phyloP scores from a whole-genome alignment of 2,329 filamentous ascomycete species.

The Plenodomus biglobosus region DNA sequence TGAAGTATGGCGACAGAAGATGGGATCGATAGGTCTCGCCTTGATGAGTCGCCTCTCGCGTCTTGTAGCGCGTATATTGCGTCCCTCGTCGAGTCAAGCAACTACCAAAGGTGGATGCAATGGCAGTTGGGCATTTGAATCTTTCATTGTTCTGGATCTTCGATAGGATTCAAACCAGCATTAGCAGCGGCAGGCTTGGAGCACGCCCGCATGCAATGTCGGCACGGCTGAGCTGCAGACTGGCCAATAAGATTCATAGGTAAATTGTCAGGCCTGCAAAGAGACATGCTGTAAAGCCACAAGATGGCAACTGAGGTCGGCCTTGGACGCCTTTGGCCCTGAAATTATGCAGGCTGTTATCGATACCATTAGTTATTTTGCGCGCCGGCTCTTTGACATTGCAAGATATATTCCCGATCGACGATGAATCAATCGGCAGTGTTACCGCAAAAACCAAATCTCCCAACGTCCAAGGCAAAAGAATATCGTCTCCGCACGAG shows the following conservation, averaged over 20 bases:
- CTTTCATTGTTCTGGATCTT: not conserved
- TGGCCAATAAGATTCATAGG: not conserved
- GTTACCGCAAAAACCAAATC: too few species aligned
- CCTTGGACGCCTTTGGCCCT: too few species aligned
- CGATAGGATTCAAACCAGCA: not conserved
- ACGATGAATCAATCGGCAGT: too few species aligned
- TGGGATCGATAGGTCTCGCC: too few species aligned
- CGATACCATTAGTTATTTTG: too few species aligned
- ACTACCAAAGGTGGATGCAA: not conserved
- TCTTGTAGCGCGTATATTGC: not conserved
- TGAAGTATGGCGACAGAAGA: too few species aligned
- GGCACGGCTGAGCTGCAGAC: constrained; percentile 5
- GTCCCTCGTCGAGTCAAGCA: not conserved
- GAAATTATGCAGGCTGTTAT: too few species aligned
- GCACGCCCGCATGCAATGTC: constrained; percentile 2
- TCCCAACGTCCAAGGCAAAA: too few species aligned
- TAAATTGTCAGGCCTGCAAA: not conserved
- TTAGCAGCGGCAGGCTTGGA: not conserved
- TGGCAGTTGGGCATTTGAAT: not conserved
- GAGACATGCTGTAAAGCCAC: not conserved
- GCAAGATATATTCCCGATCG: too few species aligned
- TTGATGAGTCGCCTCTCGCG: too few species aligned
- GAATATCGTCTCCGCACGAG: too few species aligned
- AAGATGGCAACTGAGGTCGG: not conserved
- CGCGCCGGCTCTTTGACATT: too few species aligned